Evolutionary conservation across 768 basidiomycete genomes (phyloP), one percentile per base, ranked within the genome.

Genomic region (Tylopilus vinaceipallidus): DNA sequence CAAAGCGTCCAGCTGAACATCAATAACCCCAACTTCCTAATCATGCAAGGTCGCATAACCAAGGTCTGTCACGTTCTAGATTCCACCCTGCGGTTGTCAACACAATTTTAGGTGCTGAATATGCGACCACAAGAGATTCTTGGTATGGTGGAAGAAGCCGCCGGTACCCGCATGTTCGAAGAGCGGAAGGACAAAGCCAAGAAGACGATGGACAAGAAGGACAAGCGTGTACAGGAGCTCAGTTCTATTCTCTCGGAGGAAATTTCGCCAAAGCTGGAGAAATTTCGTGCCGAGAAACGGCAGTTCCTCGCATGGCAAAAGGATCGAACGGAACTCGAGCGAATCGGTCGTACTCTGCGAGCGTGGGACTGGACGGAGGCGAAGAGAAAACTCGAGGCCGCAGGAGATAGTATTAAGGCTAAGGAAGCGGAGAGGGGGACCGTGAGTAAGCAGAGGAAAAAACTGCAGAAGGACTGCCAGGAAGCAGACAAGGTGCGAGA

Each of bases 41-140:
- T 98, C 67, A 98, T 98, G 95, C 97, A 99, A 71, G 95, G 97
- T 24, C 91, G 95, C 42, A 99, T 99, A 65, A 99, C 97, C 11
- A 99, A 98, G 75, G 95, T 89, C 27, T 34, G 69, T 58, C 22
- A 19, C 10, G 34, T 41, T 35, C 39, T 12, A 9, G 46, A 46
- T 40, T 11, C 32, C 13, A 14, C 19, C 32, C 8, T 20, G 10
- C 16, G 33, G 16, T 45, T 54, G 19, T 40, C 16, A 26, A 33
- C 43, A 17, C 35, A 16, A 24, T 32, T 45, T 23, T 26, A 54
- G 86, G 89, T 92, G 4, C 82, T 99, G 42, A 98, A 98, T 69
- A 98, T 99, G 97, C 87, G 91, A 22, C 95, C 97, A 0, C 88
- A 89, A 74, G 97, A 99, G 67, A 95, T 98, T 52, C 79, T 99